Base-by-base conservation (phyloP, 768 basidiomycete genomes). In the Nidularia sp. region DNA sequence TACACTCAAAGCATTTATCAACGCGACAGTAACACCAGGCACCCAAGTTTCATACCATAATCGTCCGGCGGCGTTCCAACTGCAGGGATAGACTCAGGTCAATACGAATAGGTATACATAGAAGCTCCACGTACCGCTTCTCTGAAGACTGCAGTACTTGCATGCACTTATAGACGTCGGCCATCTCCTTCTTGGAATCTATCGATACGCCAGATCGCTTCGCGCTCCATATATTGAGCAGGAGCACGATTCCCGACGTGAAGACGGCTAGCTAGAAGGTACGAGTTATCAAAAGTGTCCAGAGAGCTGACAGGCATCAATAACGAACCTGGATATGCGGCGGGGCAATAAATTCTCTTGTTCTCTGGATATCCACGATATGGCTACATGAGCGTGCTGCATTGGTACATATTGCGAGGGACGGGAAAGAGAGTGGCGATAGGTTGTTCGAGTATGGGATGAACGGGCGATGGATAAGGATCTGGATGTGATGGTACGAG, bases 301-400 rank as follows among this genome's bases (percentile, higher is more conserved):
- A 18, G 41, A 4, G 8, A 33, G 32, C 15, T 36, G 15, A 6
- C 47, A 29, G 25, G 25, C 25, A 29, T 29, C 4, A 29, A 29
- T 29, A 29, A 61, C 63, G n/a, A 53, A 73, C 73, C 63, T 74
- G 72, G 7, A 69, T 47, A 6, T 70, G 67, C 7, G 72, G 71
- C 32, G 65, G 54, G 0, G 68, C 61, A 10, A 62, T 50, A 2
- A 51, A 47, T 13, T 58, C 65, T 5, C 79, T 68, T 47, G 61
- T 68, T 46, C 75, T 67, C 47, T 80, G 76, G 2, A 80, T 69
- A 57, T 92, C 88, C 34, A 89, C 69, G 18, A 97, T 77, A 58
- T 91, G 91, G 13, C 80, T 83, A 50, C 84, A 88, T 1, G 88
- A 88, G n/a, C 93, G 75, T 0, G 93, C 90, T 0, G 93, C 85